These are phyloP conservation scores for Passalora sequoiae DNA, from an alignment of 2,329 filamentous ascomycete genomes.

Conservation along the genomic window DNA sequence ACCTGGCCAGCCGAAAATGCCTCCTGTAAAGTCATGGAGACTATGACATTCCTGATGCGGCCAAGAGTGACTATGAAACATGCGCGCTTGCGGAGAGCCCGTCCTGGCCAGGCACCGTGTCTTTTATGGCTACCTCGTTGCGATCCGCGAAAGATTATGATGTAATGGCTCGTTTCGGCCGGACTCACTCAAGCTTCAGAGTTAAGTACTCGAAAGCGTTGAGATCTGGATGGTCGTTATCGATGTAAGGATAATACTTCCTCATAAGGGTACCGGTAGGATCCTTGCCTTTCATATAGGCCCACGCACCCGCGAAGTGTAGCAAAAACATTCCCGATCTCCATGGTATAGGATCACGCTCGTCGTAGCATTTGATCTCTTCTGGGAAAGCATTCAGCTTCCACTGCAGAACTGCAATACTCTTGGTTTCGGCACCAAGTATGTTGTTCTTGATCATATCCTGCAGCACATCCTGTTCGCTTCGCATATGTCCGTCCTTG, in stretches of 20 bases:
- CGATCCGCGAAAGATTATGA: no score
- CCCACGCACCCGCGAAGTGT: conserved; percentile 40
- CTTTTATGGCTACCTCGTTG: no score
- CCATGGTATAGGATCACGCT: conserved; percentile 28
- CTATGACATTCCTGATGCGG: no score
- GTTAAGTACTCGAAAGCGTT: background rate
- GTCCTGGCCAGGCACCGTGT: no score
- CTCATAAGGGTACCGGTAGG: conserved; percentile 37
- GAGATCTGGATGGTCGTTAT: background rate
- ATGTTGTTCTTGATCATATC: conserved; percentile 26
- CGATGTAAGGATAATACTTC: conserved; percentile 27
- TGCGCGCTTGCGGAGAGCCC: no score
- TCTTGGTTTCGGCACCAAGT: conserved; percentile 7
- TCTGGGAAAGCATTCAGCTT: conserved; percentile 39
- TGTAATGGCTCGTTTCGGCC: no score
- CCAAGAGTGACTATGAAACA: no score
- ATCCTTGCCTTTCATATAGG: conserved; percentile 37
- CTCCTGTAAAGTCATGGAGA: no score
- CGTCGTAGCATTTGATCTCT: conserved; percentile 38
- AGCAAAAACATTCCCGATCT: conserved; percentile 32
- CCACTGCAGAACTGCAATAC: conserved; percentile 32
- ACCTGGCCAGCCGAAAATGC: no score
- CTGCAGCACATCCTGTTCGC: conserved; percentile 38
- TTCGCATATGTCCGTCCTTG: conserved; percentile 20
- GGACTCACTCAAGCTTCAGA: no score